Evolutionary conservation across 2,329 filamentous ascomycete species (phyloP), one percentile per base, ranked within the genome.

Genomic region (Scedosporium apiospermum): DNA sequence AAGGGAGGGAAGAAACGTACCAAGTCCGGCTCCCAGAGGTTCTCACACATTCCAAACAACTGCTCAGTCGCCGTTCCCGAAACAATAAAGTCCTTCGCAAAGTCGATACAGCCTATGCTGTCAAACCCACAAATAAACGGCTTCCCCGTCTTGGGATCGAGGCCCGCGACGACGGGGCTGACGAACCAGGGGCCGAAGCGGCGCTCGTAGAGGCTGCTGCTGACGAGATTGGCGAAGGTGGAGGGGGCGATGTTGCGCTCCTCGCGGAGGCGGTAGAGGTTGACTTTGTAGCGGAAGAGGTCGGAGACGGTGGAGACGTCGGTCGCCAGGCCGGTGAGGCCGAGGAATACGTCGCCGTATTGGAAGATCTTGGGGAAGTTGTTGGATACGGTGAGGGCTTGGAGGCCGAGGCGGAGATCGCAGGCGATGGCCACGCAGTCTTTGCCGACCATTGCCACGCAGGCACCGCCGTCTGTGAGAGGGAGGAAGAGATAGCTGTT

Each of bases 301-400:
- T 99, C 93, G 71, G 88, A 90, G 69, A 99, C 93, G 69, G 93
- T 98, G 67, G 85, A 86, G 67, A 99, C 92, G 76, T 99, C 95
- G 70, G 95, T 99, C 65, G 95, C 95, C 60, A 99, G 90, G 63
- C 95, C 95, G 4, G 95, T 98, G 65, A 99, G 87, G 63, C 95
- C 95, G 42, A 99, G 89, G 78, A 96, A 97, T 71, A 95, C 91
- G 72, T 93, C 91, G 72, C 91, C 92, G 83, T 96, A 98, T 77
- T 89, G 87, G 87, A 98, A 98, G 83, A 99, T 91, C 83, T 99
- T 99, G 81, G 95, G 95, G 83, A 98, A 98, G 88, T 98, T 95
- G 88, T 99, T 99, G 76, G 92, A 97, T 64, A 99, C 90, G 66
- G 95, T 99, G 73, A 99, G 84, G 73, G 95, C 85, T 81, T 99